These are phyloP conservation scores for Pestalotiopsis sp. DNA, from an alignment of 2,329 filamentous ascomycete genomes.

Conservation along the genomic window DNA sequence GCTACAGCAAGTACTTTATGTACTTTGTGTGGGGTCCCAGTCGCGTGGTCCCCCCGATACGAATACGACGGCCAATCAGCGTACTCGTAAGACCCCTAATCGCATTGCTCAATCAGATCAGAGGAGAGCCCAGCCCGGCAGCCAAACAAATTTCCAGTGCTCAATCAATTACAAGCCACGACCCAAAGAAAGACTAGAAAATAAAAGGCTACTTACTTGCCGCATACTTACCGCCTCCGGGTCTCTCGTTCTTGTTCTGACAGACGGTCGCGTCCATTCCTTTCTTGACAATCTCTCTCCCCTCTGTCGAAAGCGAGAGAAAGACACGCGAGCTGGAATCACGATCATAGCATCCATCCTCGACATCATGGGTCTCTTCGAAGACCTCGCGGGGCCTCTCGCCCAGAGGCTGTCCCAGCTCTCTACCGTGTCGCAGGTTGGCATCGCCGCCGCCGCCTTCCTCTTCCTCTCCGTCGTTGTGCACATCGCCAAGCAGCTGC, in stretches of 20 bases:
- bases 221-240: conserved; percentile 1
- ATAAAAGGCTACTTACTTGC: background rate
- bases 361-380: conserved; percentile 56
- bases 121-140: background rate
- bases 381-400: conserved; percentile 53
- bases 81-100: background rate
- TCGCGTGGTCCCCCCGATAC: background rate
- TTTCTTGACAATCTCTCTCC: no score
- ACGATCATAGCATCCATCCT: background rate
- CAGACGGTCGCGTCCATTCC: no score
- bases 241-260: background rate
- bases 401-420: conserved; percentile 53
- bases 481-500: conserved; percentile 79
- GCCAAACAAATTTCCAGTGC: conserved; percentile 13
- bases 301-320: no score
- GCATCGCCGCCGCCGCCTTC: conserved; percentile 43
- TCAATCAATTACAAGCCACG: background rate
- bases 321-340: no score
- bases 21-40: background rate
- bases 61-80: conserved; percentile 10
- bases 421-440: conserved; percentile 49
- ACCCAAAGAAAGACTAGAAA: background rate
- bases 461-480: conserved; percentile 64
- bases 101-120: conserved; percentile 15
- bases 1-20: background rate